A percentile compares a stretch with the other conserved stretches of the same genome.
phyloP scores from a whole-genome alignment of 1,284 basidiomycete genomes.

The Trametes hirsuta region DNA sequence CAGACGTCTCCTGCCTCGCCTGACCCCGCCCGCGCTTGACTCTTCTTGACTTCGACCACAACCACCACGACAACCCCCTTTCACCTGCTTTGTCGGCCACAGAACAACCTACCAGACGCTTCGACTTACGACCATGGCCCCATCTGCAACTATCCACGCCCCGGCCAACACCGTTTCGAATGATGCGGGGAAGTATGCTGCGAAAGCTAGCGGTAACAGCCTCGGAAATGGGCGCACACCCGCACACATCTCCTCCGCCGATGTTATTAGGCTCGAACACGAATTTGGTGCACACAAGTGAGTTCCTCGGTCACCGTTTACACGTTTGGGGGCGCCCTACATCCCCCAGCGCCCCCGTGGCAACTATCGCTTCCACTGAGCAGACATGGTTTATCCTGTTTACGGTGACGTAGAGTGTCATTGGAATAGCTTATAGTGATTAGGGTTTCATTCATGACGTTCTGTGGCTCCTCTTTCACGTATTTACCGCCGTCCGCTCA shows the following conservation, averaged over 20 bases:
- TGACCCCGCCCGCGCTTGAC: not conserved
- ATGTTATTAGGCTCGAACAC: constrained; percentile 84
- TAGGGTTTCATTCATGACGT: constrained; percentile 9
- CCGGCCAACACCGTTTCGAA: not conserved
- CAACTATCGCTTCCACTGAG: constrained; percentile 7
- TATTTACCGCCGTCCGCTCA: constrained; percentile 10
- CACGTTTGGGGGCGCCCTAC: constrained; percentile 12
- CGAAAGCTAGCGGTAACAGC: constrained; percentile 8
- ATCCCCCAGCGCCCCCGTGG: constrained; percentile 12
- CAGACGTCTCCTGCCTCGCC: not conserved
- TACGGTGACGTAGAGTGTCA: constrained; percentile 10
- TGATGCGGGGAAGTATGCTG: constrained; percentile 13
- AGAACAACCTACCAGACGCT: not conserved
- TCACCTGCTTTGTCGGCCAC: not conserved
- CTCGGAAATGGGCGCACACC: constrained; percentile 22
- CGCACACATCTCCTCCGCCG: constrained; percentile 52
- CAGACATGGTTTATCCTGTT: not conserved
- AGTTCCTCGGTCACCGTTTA: constrained; percentile 38
- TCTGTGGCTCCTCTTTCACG: constrained; percentile 8
- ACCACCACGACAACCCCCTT: constrained; percentile 15
- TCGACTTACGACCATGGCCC: constrained; percentile 16
- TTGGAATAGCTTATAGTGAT: not conserved
- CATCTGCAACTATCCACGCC: constrained; percentile 16
- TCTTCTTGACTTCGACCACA: constrained; percentile 11
- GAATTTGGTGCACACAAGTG: constrained; percentile 89